Evolutionary conservation across 2,329 filamentous ascomycete species (phyloP).

Genomic region (Elsinoe necatrix): DNA sequence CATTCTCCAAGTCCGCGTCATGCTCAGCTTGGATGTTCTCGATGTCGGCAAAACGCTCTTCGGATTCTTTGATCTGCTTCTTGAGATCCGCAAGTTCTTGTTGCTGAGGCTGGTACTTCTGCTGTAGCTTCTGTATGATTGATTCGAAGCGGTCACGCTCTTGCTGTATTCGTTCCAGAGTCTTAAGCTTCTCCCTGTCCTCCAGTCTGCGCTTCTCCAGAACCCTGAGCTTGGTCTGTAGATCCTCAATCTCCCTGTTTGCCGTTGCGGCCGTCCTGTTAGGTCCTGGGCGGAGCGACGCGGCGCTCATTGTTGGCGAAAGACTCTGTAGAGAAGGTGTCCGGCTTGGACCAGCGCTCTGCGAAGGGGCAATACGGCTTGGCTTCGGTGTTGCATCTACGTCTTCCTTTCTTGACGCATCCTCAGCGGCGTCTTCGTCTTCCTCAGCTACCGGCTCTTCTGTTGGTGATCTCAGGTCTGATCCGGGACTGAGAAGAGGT

Average conservation of each 20-base stretch:
- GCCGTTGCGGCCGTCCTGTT: slow-evolving; percentile 39
- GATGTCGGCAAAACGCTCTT: slow-evolving; percentile 58
- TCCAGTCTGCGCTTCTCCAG: slow-evolving; percentile 81
- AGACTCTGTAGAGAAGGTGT: slow-evolving; percentile 25
- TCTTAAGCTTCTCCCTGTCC: slow-evolving; percentile 76
- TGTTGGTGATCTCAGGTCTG: slow-evolving; percentile 16
- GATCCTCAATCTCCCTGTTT: slow-evolving; percentile 68
- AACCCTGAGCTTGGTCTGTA: slow-evolving; percentile 78
- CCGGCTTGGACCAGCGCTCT: slow-evolving; percentile 23
- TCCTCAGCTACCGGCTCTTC: slow-evolving; percentile 18
- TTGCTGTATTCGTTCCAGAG: slow-evolving; percentile 63
- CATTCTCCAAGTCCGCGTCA: slow-evolving; percentile 76
- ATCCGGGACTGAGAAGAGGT: neutral
- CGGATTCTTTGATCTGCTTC: slow-evolving; percentile 67
- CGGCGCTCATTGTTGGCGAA: slow-evolving; percentile 11
- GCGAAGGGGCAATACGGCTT: slow-evolving; percentile 16
- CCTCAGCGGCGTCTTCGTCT: slow-evolving; percentile 18
- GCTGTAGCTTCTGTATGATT: slow-evolving; percentile 84
- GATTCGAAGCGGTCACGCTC: slow-evolving; percentile 71
- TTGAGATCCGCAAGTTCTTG: slow-evolving; percentile 70
- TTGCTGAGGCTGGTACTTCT: slow-evolving; percentile 78
- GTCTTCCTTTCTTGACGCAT: neutral
- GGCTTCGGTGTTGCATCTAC: slow-evolving; percentile 4
- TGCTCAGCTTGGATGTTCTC: slow-evolving; percentile 73
- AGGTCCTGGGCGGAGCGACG: slow-evolving; percentile 18